Conservation (phyloP, 441 rosid species). For the Viola pubescens region DNA sequence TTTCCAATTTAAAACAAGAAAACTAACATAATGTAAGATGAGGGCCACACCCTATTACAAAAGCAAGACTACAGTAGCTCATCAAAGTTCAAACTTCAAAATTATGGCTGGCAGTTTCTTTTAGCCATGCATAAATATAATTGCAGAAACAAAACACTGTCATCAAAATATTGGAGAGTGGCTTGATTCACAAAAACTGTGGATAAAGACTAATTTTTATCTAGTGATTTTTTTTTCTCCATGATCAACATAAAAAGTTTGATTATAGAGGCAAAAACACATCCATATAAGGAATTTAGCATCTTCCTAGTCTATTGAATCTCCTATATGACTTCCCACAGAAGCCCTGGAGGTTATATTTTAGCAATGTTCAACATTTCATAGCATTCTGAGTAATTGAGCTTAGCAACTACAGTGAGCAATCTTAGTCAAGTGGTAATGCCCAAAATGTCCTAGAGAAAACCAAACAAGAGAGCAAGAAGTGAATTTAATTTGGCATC, state of each 20-base stretch:
- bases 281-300: background rate
- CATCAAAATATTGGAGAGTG: background rate
- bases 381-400: no score
- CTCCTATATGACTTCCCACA: background rate
- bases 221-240: no score
- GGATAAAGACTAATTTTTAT: background rate
- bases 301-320: background rate
- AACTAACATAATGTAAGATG: background rate
- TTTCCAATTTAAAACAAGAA: background rate
- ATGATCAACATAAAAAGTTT: background rate
- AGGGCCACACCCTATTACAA: background rate
- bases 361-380: no score
- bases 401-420: no score
- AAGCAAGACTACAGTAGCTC: background rate
- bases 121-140: background rate
- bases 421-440: background rate
- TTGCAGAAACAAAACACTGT: background rate
- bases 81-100: background rate
- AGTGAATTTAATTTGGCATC: background rate
- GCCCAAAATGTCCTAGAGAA: background rate
- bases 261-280: background rate
- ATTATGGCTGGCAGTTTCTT: background rate
- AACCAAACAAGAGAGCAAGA: constrained; percentile 6
- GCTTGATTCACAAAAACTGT: background rate
- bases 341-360: background rate